Evolutionary conservation across 2,329 filamentous ascomycete species (phyloP).

Genomic region (Stromatinia cepivora): DNA sequence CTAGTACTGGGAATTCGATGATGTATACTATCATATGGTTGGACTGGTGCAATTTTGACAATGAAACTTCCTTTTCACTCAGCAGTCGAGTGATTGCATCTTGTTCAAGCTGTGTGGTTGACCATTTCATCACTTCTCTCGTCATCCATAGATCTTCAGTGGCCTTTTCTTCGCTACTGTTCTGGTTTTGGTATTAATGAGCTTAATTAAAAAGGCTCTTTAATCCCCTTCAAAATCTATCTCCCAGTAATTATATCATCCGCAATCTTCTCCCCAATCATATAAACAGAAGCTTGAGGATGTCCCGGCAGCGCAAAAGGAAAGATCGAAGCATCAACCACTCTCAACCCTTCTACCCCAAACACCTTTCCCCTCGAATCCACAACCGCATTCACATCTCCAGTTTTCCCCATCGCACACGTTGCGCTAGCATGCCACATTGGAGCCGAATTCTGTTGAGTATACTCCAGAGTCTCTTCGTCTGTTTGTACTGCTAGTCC

Average conservation of each 20-base stretch:
- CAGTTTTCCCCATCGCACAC: constrained; percentile 17
- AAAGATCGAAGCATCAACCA: constrained; percentile 19
- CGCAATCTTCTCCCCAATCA: constrained; percentile 24
- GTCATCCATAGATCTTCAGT: not conserved
- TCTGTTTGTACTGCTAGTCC: not conserved
- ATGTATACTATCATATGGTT: constrained; percentile 19
- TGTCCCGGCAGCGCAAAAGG: constrained; percentile 23
- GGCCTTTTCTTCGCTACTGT: not conserved
- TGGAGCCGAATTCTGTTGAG: constrained; percentile 3
- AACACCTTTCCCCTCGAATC: constrained; percentile 9
- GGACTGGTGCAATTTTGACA: constrained; percentile 19
- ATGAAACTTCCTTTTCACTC: constrained; percentile 16
- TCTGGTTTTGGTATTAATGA: not conserved
- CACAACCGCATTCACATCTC: constrained; percentile 13
- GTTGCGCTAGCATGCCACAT: constrained; percentile 15
- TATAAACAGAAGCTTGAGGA: constrained; percentile 21
- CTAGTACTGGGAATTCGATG: constrained; percentile 5
- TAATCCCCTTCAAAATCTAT: not conserved
- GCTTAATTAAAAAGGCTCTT: not conserved
- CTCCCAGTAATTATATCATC: constrained; percentile 8
- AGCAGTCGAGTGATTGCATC: constrained; percentile 20
- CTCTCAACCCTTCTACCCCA: constrained; percentile 13
- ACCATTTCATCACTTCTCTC: not conserved
- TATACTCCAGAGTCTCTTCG: constrained; percentile 9
- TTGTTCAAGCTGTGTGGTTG: not conserved